Percentiles rank a stretch among this genome's conserved stretches.
Evolutionary conservation across 148 eudicot species (phyloP).

Genomic region (Drosera capensis): DNA sequence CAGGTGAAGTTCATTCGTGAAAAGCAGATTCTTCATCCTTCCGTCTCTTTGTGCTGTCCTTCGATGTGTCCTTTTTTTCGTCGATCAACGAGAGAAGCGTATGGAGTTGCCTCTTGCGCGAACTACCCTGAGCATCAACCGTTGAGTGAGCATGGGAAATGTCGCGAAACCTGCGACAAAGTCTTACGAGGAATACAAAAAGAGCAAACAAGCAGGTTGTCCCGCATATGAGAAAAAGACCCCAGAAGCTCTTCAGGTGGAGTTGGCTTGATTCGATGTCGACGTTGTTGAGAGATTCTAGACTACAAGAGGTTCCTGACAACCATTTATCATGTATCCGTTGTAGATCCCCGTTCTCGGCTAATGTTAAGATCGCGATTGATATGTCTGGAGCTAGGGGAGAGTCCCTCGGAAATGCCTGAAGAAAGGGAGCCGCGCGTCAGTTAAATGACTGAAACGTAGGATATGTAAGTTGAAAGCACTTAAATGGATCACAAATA

Average conservation of each 20-base stretch:
- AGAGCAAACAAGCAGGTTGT: constrained; percentile 13
- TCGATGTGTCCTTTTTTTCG: constrained; percentile 22
- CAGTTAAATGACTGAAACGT: too few species aligned
- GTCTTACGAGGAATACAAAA: constrained; percentile 12
- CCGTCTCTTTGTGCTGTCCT: constrained; percentile 21
- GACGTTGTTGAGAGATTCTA: background rate
- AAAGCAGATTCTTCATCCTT: too few species aligned
- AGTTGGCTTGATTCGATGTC: constrained; percentile 12
- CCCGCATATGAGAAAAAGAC: constrained; percentile 12
- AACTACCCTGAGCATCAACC: constrained; percentile 10
- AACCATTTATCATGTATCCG: constrained; percentile 17
- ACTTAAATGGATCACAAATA: too few species aligned
- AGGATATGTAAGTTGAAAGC: too few species aligned
- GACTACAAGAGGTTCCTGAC: constrained; percentile 4
- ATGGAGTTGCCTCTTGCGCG: constrained; percentile 13
- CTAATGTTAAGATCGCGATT: constrained; percentile 19
- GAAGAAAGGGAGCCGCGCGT: background rate
- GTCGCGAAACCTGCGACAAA: constrained; percentile 9
- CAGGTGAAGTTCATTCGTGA: too few species aligned
- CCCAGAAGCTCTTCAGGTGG: constrained; percentile 15
- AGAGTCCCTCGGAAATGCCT: constrained; percentile 32
- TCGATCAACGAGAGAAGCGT: constrained; percentile 22
- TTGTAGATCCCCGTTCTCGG: constrained; percentile 20
- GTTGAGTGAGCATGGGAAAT: constrained; percentile 7
- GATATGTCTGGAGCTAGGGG: constrained; percentile 31